Evolutionary conservation across 1,284 basidiomycete species (phyloP), one percentile per base, ranked within the genome.

Genomic region (Austroboletus rostrupii): DNA sequence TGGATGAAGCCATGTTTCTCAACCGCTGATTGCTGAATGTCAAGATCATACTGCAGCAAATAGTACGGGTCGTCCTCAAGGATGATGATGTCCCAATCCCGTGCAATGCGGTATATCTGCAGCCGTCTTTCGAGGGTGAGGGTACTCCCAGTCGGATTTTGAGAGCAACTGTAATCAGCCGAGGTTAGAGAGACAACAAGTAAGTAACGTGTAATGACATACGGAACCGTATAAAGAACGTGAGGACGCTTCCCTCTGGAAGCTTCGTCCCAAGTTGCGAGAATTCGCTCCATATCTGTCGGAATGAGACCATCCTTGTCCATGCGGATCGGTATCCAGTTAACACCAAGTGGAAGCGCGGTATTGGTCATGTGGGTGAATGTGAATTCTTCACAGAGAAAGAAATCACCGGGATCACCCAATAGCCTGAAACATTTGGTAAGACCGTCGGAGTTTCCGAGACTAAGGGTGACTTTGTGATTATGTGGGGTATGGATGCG

Each of bases 61-160:
- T 74, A 82, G 65, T 83, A 83, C 3, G 80, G 80, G 59, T 82
- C 79, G 52, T 79, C 77, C 61, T 81, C 79, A 51, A 72, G 67
- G 50, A 77, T 76, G 49, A 78, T 69, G 17, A 77, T 59, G 49
- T 80, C 69, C 64, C 77, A 81, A 57, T 80, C 76, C 44, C 72
- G 70, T 46, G 76, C 78, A 38, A 83, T 69, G 14, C 72, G 72
- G 62, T 83, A 83, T 42, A 83, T 75, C 14, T 67, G 67, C 57
- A 74, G 71, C 58, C 80, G 79, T 51, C 81, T 72, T 53, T 77
- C 68, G 5, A 68, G 66, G 37, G 71, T 61, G 65, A 80, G 72
- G 0, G 77, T 78, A 41, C 64, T 58, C 36, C 81, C 81, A 0
- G 78, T 79, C 1, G 81, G 80, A 61, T 83, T 83, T 61, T 83